Base-by-base conservation (phyloP, 768 basidiomycete genomes). In the Chalciporus pseudorubinellus region DNA sequence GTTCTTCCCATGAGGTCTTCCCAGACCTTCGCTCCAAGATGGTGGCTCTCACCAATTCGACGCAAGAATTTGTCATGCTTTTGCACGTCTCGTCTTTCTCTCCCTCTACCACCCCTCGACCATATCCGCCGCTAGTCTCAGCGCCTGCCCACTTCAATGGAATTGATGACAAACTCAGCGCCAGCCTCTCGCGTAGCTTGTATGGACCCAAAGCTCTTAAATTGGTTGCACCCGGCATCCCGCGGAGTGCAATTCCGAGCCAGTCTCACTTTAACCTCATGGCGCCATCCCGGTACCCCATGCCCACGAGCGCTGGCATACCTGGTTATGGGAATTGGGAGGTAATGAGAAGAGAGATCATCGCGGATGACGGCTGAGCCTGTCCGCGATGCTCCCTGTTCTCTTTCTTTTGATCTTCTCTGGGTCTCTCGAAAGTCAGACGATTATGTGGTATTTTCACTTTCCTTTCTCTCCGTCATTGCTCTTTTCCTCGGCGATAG, bases 51-150 rank as follows among this genome's bases (percentile, higher is more conserved):
- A 89, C 87, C 19, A 87, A 89, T 59, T 80, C 85, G 12, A 92
- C 92, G 11, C 85, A 95, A 68, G 91, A 91, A 66, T 88, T 93
- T 60, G 85, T 89, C 44, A 89, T 92, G 57, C 74, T 95, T 43
- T 73, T 95, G 16, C 89, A 92, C 61, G 86, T 92, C 42, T 92
- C 92, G 7, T 90, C 88, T 0, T 83, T 89, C 58, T 81, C 90
- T 39, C 80, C 84, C 10, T 70, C 79, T 4, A 65, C 79, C 14
- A 77, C 79, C 2, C 71, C 72, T 36, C 74, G 82, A 34, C 74
- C 85, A 12, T 81, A 80, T 63, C 85, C 87, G 38, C 86, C 89
- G 9, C 74, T 82, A 68, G 63, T 63, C 26, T 53, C 64, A 53
- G 70, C 57, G 53, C 72, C 51, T 29, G 18, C 52, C 51, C 26